Evolutionary conservation across 768 basidiomycete genomes (phyloP).

Genomic region (Boletus reticulatus): DNA sequence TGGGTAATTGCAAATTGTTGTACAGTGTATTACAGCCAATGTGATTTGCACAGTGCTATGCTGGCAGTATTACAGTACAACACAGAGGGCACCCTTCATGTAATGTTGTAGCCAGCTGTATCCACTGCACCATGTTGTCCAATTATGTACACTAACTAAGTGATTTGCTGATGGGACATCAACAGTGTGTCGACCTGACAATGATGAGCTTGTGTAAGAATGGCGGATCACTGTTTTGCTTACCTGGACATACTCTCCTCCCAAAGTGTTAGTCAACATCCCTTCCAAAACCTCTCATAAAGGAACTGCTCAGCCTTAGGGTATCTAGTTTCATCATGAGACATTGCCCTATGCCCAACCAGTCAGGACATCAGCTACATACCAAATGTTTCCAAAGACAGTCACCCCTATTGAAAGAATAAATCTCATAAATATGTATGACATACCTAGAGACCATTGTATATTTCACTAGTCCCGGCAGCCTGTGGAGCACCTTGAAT

Average conservation of each 20-base stretch:
- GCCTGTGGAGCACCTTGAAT: conserved; percentile 17
- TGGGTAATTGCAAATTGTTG: too few relatives aligned
- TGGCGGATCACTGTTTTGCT: not conserved
- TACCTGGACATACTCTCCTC: conserved; percentile 16
- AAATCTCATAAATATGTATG: not conserved
- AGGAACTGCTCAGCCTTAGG: conserved; percentile 13
- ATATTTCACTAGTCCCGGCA: too few relatives aligned
- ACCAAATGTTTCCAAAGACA: conserved; percentile 18
- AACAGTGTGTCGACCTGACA: too few relatives aligned
- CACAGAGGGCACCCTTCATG: too few relatives aligned
- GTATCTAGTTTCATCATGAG: conserved; percentile 18
- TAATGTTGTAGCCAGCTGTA: too few relatives aligned
- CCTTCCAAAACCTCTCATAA: conserved; percentile 11
- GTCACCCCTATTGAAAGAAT: conserved; percentile 5
- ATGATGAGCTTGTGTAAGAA: not conserved
- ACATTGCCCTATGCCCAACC: conserved; percentile 9
- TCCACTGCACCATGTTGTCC: too few relatives aligned
- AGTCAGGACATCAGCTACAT: not conserved
- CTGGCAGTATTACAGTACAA: too few relatives aligned
- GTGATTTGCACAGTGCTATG: too few relatives aligned
- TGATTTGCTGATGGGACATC: too few relatives aligned
- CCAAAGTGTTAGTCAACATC: conserved; percentile 12
- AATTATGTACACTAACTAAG: too few relatives aligned
- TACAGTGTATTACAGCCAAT: too few relatives aligned
- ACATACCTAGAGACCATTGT: conserved; percentile 44